Evolutionary conservation across 2,329 filamentous ascomycete genomes (phyloP).

Genomic region (Chrysoporthe puriensis): DNA sequence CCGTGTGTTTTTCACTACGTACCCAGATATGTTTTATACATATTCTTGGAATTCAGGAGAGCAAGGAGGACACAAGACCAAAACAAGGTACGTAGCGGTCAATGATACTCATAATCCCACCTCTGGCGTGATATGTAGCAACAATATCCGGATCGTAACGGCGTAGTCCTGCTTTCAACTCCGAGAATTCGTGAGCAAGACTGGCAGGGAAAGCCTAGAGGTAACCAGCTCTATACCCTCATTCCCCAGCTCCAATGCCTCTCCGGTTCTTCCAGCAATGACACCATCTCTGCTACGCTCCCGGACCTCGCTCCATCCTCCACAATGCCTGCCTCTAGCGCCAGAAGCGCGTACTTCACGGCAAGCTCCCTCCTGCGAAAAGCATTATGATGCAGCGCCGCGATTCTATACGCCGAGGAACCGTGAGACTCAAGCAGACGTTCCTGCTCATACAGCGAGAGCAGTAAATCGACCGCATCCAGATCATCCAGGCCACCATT

Average conservation of each 20-base stretch:
- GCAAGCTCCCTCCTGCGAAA: constrained; percentile 37
- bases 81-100: too few relatives aligned
- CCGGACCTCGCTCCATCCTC: constrained; percentile 41
- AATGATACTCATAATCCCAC: too few relatives aligned
- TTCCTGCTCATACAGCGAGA: constrained; percentile 41
- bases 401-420: constrained; percentile 43
- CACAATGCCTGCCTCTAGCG: constrained; percentile 39
- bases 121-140: too few relatives aligned
- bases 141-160: too few relatives aligned
- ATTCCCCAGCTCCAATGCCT: constrained; percentile 25
- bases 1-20: too few relatives aligned
- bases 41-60: too few relatives aligned
- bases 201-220: not conserved
- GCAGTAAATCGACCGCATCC: constrained; percentile 37
- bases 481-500: constrained; percentile 21
- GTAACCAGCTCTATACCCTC: not conserved
- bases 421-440: constrained; percentile 43
- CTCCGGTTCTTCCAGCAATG: constrained; percentile 36
- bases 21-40: too few relatives aligned
- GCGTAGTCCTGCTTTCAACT: too few relatives aligned
- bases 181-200: not conserved
- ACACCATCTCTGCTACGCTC: constrained; percentile 40
- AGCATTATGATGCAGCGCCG: constrained; percentile 44
- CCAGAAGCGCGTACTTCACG: constrained; percentile 39
- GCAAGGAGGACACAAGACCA: too few relatives aligned